Percentiles rank a stretch among this genome's conserved stretches.
phyloP scores from a whole-genome alignment of 2,329 filamentous ascomycete species.

The Fusarium armeniacum region DNA sequence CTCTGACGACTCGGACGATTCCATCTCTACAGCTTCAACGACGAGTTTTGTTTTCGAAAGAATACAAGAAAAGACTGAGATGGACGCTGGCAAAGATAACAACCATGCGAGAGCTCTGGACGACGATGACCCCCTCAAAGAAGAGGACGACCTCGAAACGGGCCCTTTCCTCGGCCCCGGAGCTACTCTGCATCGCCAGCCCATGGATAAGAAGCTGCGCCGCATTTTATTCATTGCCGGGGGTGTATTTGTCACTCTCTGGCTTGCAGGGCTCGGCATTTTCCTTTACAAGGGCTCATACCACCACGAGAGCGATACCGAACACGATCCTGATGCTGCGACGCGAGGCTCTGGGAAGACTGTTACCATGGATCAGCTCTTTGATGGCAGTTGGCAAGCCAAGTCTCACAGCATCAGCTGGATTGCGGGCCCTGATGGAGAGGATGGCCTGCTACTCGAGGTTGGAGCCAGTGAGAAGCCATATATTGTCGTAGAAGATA shows the following conservation, averaged over 20 bases:
- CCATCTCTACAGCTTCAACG: conserved; percentile 83
- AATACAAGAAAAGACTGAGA: conserved; percentile 70
- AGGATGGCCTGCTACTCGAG: conserved; percentile 89
- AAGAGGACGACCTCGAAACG: conserved; percentile 63
- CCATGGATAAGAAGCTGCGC: conserved; percentile 76
- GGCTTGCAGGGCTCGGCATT: conserved; percentile 76
- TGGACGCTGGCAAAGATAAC: conserved; percentile 47
- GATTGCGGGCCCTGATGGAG: conserved; percentile 79
- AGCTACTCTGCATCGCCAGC: conserved; percentile 59
- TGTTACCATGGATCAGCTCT: conserved; percentile 79
- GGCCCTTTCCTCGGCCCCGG: conserved; percentile 65
- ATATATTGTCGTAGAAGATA: conserved; percentile 89
- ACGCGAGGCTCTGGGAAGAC: conserved; percentile 76
- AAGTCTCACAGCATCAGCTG: conserved; percentile 77
- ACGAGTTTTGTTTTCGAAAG: conserved; percentile 86
- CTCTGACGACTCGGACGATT: conserved; percentile 70
- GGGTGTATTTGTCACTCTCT: conserved; percentile 73
- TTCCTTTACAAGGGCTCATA: conserved; percentile 77
- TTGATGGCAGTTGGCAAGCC: conserved; percentile 75
- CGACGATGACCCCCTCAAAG: conserved; percentile 60
- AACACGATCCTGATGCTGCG: conserved; percentile 78
- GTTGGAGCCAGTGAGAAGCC: conserved; percentile 73
- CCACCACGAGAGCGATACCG: conserved; percentile 71
- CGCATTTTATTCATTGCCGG: conserved; percentile 72
- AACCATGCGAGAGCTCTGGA: conserved; percentile 57